phyloP scores from a whole-genome alignment of 352 stramenopile species.

The Globisporangium irregulare region DNA sequence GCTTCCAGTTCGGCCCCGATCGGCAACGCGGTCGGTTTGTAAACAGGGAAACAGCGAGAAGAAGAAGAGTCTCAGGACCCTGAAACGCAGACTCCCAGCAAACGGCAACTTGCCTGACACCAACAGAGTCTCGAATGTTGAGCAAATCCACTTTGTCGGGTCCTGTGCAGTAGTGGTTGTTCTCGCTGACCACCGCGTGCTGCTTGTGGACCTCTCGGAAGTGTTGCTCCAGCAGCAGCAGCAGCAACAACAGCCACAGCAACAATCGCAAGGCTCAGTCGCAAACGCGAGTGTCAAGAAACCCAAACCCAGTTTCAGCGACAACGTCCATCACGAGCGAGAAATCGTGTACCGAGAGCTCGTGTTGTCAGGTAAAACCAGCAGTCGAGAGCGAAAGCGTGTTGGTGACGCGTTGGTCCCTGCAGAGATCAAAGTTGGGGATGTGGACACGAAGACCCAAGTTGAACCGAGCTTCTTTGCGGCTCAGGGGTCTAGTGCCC shows the following conservation, averaged over 20 bases:
- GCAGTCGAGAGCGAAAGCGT: conserved; percentile 16
- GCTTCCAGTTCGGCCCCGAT: conserved; percentile 13
- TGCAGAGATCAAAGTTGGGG: background rate
- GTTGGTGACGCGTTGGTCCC: background rate
- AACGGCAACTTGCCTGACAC: background rate
- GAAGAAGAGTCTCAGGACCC: background rate
- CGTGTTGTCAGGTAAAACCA: conserved; percentile 14
- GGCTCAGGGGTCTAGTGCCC: background rate
- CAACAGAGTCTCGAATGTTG: conserved; percentile 12
- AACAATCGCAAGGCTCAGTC: background rate
- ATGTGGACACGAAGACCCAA: conserved; percentile 11
- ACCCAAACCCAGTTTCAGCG: conserved; percentile 9
- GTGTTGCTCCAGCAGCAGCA: conserved; percentile 7
- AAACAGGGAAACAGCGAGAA: background rate
- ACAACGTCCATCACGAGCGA: background rate
- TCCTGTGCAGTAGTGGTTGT: conserved; percentile 25
- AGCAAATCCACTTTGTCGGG: conserved; percentile 38
- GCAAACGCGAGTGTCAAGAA: conserved; percentile 13
- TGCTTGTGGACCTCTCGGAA: conserved; percentile 40
- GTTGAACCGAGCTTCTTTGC: conserved; percentile 17
- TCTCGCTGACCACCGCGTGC: conserved; percentile 25
- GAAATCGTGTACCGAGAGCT: conserved; percentile 43
- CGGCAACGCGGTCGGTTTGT: background rate
- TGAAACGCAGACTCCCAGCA: conserved; percentile 11
- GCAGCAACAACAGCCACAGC: background rate